Base-by-base conservation (phyloP, 164 flowering plant species). In the Berberis vulgaris region DNA sequence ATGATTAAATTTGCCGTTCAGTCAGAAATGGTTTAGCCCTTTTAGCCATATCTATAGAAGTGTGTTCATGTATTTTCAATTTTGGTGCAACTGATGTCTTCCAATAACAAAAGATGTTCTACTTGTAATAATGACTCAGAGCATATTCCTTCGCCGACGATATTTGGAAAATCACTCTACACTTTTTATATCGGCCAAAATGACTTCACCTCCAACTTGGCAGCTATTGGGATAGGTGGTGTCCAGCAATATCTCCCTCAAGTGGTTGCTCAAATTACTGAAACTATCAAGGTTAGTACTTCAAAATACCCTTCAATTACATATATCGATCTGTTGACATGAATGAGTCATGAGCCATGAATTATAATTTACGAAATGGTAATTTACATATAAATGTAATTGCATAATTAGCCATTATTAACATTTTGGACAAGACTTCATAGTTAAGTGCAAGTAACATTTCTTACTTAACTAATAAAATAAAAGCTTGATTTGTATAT, bases 181-280 rank as follows among this genome's bases (percentile, higher is more conserved):
- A 85, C 87, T 38, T 66, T 94, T 11, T 84, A 86, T 64, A 88
- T 94, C 43, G 98, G 98, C 46, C 98, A 94, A 66, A 88, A 94
- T 45, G 98, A 94, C 66, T 87, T 94, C 80, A 87, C 98, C 2
- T 80, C 83, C 59, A 77, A 84, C 42, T 69, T 87, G 45, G 77
- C 74, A 44, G 62, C 76, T 2, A 63, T 77, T 59, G 98, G 96
- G 0, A 70, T 81, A 42, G 67, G 13, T 3, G 92, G 89, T 41
- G 86, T 82, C 12, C 69, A 81, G 69, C 71, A 84, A 63, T 79
- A 54, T 65, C 79, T 86, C 47, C 89, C 95, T 59, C 81, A 87
- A 69, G 92, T 90, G 2, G 78, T 75, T 11, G 53, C 79, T 41
- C 87, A 84, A 67, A 94, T 90, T 57, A 74, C 77, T 44, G 70